These are phyloP conservation scores for Kwoniella botswanensis DNA, from an alignment of 768 basidiomycete species.

Conservation along the genomic window DNA sequence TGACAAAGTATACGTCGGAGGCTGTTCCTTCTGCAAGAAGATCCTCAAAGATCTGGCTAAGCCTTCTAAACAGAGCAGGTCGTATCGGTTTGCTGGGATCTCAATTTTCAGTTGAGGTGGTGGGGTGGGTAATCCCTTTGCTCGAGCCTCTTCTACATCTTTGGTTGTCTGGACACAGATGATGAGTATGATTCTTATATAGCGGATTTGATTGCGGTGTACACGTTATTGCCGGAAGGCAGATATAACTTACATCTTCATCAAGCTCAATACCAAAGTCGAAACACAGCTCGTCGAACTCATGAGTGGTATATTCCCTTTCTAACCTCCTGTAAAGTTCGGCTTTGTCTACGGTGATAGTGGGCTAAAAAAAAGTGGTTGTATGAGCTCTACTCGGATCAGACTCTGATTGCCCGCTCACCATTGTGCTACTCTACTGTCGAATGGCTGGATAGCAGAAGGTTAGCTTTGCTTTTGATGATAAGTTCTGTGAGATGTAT, in stretches of 20 bases:
- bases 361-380: conserved; percentile 66
- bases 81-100: conserved; percentile 98
- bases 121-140: conserved; percentile 82
- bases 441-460: neutral
- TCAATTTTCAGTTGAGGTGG: conserved; percentile 97
- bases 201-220: conserved; percentile 5
- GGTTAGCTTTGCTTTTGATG: neutral
- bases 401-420: neutral
- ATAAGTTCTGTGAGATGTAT: neutral
- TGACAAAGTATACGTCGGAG: conserved; percentile 76
- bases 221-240: neutral
- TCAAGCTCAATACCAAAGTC: conserved; percentile 97
- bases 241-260: conserved; percentile 78
- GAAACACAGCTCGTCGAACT: conserved; percentile 94
- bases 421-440: conserved; percentile 15
- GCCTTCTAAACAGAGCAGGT: conserved; percentile 95
- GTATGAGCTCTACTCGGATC: neutral
- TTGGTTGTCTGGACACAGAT: conserved; percentile 72
- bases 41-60: conserved; percentile 82
- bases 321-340: conserved; percentile 89
- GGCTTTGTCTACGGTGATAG: conserved; percentile 91
- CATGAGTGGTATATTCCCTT: conserved; percentile 80
- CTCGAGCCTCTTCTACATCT: conserved; percentile 79
- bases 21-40: conserved; percentile 73
- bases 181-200: conserved; percentile 1